Percentiles rank a stretch among this genome's conserved stretches.
phyloP scores from a whole-genome alignment of 202 grass and related monocot species.

The Alloteropsis angusta region DNA sequence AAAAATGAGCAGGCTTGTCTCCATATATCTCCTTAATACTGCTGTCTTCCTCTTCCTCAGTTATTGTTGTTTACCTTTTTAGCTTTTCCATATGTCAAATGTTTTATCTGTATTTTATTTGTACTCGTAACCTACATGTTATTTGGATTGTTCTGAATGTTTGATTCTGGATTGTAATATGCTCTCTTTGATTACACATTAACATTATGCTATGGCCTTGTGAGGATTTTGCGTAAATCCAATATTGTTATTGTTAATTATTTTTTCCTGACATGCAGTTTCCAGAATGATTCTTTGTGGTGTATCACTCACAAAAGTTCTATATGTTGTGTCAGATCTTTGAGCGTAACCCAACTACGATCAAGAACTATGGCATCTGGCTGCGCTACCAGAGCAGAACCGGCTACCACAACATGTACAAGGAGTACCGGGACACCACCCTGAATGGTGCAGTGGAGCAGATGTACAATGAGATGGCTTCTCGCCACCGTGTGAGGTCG shows the following conservation, averaged over 20 bases:
- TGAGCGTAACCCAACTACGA: conserved; percentile 64
- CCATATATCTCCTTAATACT: neutral
- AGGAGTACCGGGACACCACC: conserved; percentile 82
- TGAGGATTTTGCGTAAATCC: too few species aligned
- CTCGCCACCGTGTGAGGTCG: conserved; percentile 67
- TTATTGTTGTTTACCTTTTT: neutral
- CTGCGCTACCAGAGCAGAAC: conserved; percentile 82
- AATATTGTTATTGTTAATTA: neutral
- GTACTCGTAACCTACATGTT: neutral
- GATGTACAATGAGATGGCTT: conserved; percentile 93
- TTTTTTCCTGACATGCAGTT: neutral
- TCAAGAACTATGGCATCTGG: conserved; percentile 95
- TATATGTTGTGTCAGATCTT: conserved; percentile 49
- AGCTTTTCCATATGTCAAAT: neutral
- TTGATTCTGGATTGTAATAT: too few species aligned
- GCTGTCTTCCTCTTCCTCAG: neutral
- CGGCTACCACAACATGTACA: conserved; percentile 92
- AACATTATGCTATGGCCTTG: neutral
- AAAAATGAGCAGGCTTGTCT: neutral
- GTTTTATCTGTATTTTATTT: neutral
- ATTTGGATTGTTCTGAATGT: neutral
- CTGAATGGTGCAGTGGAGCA: conserved; percentile 76
- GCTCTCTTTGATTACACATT: neutral
- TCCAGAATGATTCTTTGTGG: neutral
- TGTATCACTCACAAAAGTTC: neutral